Percentiles rank a stretch among this genome's conserved stretches.
Conservation (phyloP, 352 stramenopile species). For the Phytophthora cryptogea region DNA sequence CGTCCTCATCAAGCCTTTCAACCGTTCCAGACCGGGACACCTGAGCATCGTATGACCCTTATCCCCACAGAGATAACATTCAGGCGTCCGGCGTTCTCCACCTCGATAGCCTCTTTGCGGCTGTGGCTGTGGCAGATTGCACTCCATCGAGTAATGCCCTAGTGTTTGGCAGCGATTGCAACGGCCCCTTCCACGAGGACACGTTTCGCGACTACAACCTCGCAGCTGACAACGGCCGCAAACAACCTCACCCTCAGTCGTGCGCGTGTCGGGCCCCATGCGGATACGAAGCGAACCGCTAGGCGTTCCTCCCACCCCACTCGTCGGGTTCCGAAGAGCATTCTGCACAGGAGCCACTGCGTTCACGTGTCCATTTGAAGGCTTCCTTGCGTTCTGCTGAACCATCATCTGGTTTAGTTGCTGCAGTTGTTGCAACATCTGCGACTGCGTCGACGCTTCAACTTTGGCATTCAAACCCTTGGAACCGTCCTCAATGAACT, state of each 20-base stretch:
- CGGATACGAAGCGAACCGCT: neutral
- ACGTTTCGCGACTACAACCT: neutral
- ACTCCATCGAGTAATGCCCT: constrained; percentile 1
- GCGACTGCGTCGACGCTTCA: neutral
- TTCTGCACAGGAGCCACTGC: neutral
- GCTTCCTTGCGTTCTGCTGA: neutral
- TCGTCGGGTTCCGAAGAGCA: neutral
- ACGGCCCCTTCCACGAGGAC: neutral
- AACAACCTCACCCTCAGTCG: neutral
- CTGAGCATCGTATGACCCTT: neutral
- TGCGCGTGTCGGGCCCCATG: neutral
- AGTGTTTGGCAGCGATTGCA: neutral
- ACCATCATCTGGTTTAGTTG: neutral
- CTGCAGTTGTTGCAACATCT: constrained; percentile 1
- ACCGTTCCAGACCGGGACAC: neutral
- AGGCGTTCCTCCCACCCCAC: too few species aligned
- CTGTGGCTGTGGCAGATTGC: neutral
- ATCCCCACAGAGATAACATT: neutral
- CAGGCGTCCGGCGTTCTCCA: neutral
- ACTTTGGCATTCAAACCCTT: neutral
- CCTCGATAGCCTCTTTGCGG: neutral
- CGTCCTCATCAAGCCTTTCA: neutral
- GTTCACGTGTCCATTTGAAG: neutral
- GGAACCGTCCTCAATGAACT: neutral
- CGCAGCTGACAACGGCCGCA: neutral